A percentile compares a stretch with the other conserved stretches of the same genome.
Evolutionary conservation across 2,329 filamentous ascomycete species (phyloP).

Genomic region (Aspergillus sp.): DNA sequence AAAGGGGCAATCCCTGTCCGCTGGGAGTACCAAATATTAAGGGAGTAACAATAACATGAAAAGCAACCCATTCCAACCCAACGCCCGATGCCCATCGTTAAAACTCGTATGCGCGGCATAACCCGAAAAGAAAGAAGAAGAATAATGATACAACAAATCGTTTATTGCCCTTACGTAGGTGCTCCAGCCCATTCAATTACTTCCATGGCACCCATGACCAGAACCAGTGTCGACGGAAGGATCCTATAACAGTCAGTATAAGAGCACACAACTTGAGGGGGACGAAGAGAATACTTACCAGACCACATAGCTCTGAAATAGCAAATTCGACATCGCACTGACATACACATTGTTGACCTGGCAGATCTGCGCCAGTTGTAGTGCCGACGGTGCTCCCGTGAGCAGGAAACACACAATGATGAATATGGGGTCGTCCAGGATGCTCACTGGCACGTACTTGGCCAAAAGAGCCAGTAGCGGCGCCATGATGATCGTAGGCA

Average conservation of each 20-base stretch:
- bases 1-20: too few species aligned
- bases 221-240: constrained; percentile 77
- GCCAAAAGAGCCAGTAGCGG: constrained; percentile 78
- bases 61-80: too few species aligned
- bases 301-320: constrained; percentile 95
- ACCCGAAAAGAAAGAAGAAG: too few species aligned
- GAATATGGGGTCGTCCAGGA: constrained; percentile 95
- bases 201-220: constrained; percentile 87
- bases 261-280: not conserved
- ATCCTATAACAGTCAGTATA: constrained; percentile 52
- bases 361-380: constrained; percentile 95
- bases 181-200: constrained; percentile 73
- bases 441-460: constrained; percentile 86
- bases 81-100: too few species aligned
- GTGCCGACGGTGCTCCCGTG: constrained; percentile 81
- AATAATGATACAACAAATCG: not conserved
- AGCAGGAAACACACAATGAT: constrained; percentile 96
- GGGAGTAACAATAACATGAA: too few species aligned
- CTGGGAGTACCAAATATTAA: too few species aligned
- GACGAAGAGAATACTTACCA: constrained; percentile 52
- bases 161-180: not conserved
- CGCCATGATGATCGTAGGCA: constrained; percentile 87
- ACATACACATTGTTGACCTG: constrained; percentile 97
- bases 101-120: too few species aligned
- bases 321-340: constrained; percentile 79